Conservation (phyloP, 169 alveolate species). For the Prorocentrum cordatum region DNA sequence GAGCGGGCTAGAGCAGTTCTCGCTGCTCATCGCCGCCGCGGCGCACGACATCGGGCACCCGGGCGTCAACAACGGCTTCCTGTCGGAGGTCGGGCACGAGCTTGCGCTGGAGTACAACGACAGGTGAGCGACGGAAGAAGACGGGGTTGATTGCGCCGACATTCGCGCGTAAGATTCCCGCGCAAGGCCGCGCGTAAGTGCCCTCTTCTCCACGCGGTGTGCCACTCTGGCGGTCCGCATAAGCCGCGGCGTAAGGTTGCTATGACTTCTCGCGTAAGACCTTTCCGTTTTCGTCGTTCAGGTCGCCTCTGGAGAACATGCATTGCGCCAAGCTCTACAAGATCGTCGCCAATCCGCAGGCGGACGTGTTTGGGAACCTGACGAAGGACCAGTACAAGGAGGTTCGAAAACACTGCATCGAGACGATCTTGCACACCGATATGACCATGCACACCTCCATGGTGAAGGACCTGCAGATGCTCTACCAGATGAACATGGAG, state of each 20-base stretch:
- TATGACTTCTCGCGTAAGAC: too few relatives aligned
- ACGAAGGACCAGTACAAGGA: conserved; percentile 42
- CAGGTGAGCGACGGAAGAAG: too few relatives aligned
- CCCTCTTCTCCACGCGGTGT: too few relatives aligned
- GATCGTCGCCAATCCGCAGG: conserved; percentile 7
- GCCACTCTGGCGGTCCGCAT: too few relatives aligned
- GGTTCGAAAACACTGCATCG: conserved; percentile 36
- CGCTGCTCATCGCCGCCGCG: conserved; percentile 23
- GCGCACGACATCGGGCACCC: conserved; percentile 65
- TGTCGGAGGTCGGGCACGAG: conserved; percentile 59
- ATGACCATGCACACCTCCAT: conserved; percentile 59
- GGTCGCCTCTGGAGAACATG: conserved; percentile 63
- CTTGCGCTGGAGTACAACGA: conserved; percentile 64
- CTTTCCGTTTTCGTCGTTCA: too few relatives aligned
- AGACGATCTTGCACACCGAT: conserved; percentile 54
- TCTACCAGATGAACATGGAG: conserved; percentile 66
- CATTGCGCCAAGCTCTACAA: conserved; percentile 61
- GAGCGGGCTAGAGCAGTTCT: not conserved
- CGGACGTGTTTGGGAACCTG: conserved; percentile 15
- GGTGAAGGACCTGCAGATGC: conserved; percentile 65
- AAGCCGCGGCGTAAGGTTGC: too few relatives aligned
- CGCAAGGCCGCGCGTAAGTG: too few relatives aligned
- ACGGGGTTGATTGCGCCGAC: too few relatives aligned
- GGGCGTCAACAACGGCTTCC: conserved; percentile 53
- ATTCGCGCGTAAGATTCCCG: too few relatives aligned